Percentiles rank a stretch among this genome's conserved stretches.
Conservation (phyloP, 2,329 filamentous ascomycete genomes). For the Xenosphaeropsis pyriputrescens region DNA sequence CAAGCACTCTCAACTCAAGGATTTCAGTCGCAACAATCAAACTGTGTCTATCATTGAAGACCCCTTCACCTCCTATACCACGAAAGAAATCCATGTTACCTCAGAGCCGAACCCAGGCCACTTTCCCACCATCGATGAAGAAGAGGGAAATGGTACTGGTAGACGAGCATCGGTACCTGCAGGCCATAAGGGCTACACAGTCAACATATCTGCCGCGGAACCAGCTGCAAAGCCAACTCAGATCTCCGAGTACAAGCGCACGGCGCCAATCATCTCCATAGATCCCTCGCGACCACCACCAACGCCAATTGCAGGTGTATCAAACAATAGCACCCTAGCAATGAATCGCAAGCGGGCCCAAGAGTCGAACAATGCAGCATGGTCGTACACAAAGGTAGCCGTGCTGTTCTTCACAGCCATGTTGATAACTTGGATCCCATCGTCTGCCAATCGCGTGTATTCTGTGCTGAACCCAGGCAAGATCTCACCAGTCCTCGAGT, state of each 20-base stretch:
- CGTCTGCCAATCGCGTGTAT: slow-evolving; percentile 64
- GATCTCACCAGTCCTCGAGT: slow-evolving; percentile 44
- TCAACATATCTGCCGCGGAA: background rate
- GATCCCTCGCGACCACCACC: background rate
- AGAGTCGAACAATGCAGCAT: slow-evolving; percentile 42
- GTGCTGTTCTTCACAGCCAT: slow-evolving; percentile 59
- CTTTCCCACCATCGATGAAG: background rate
- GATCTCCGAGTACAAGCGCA: background rate
- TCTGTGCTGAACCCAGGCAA: slow-evolving; percentile 41
- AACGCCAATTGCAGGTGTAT: background rate
- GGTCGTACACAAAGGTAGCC: slow-evolving; percentile 56
- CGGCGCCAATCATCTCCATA: background rate
- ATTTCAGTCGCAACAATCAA: slow-evolving; percentile 27
- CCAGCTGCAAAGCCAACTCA: background rate
- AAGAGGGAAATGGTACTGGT: background rate
- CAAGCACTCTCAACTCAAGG: slow-evolving; percentile 45
- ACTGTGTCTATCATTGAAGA: slow-evolving; percentile 22
- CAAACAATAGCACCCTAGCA: background rate
- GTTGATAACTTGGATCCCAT: slow-evolving; percentile 63
- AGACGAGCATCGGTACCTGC: background rate
- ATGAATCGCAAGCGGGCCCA: slow-evolving; percentile 2
- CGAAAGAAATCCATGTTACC: slow-evolving; percentile 50
- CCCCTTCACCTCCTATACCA: slow-evolving; percentile 33
- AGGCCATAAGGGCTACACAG: background rate
- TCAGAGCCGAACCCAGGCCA: slow-evolving; percentile 23